Evolutionary conservation across 2,329 filamentous ascomycete species (phyloP).

Genomic region (Aspergillus texensis): DNA sequence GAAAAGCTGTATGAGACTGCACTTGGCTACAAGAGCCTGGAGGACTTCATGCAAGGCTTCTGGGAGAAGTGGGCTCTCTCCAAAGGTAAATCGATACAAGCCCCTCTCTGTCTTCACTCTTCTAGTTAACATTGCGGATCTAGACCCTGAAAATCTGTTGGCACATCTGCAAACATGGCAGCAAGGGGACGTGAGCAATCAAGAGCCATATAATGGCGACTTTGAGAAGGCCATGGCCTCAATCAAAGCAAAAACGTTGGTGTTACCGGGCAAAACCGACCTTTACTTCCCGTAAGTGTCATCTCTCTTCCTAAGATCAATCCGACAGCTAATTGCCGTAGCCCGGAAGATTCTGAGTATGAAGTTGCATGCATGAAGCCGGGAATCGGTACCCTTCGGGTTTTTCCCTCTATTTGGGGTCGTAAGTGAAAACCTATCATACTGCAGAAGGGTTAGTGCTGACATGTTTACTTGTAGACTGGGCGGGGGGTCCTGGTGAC

Average conservation of each 20-base stretch:
- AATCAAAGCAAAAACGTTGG: constrained; percentile 73
- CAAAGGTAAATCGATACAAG: constrained; percentile 53
- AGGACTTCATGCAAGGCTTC: constrained; percentile 73
- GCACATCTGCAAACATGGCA: constrained; percentile 81
- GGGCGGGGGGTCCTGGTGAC: constrained; percentile 71
- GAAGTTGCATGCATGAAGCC: constrained; percentile 67
- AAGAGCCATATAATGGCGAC: constrained; percentile 68
- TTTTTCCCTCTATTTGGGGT: constrained; percentile 67
- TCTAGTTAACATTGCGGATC: not conserved
- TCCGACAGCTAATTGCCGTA: constrained; percentile 31
- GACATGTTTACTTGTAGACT: constrained; percentile 40
- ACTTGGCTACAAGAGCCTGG: constrained; percentile 68
- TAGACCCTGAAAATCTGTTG: constrained; percentile 73
- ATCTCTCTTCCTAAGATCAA: not conserved
- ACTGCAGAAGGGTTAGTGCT: constrained; percentile 13
- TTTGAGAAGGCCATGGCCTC: constrained; percentile 67
- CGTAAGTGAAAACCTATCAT: constrained; percentile 45
- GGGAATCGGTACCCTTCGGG: constrained; percentile 57
- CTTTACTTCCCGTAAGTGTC: constrained; percentile 71
- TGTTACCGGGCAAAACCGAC: constrained; percentile 73
- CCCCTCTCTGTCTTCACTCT: not conserved
- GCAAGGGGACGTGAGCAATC: constrained; percentile 68
- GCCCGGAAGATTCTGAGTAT: constrained; percentile 74
- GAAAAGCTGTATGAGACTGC: constrained; percentile 66
- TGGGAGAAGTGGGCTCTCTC: constrained; percentile 75